These are phyloP conservation scores for Boletus barrowsii DNA, from an alignment of 768 basidiomycete genomes.

Conservation along the genomic window DNA sequence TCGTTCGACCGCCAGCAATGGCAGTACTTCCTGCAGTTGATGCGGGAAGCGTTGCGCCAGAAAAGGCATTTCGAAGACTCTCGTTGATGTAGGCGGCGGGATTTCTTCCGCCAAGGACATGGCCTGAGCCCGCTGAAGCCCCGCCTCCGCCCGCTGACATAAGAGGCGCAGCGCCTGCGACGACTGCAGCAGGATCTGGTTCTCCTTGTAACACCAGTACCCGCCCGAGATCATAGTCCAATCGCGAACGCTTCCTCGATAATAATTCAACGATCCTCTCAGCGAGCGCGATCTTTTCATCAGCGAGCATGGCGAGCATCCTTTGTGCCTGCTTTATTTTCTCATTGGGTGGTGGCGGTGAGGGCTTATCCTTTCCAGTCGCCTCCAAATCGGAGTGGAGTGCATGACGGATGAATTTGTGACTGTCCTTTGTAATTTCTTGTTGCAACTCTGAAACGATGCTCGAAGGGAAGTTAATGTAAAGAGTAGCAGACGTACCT, in stretches of 20 bases:
- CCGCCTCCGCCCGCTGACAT: slow-evolving; percentile 12
- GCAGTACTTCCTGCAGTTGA: slow-evolving; percentile 2
- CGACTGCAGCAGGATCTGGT: slow-evolving; percentile 33
- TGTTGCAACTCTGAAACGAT: slow-evolving; percentile 36
- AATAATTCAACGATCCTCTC: slow-evolving; percentile 44
- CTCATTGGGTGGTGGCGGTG: slow-evolving; percentile 25
- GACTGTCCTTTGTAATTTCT: slow-evolving; percentile 43
- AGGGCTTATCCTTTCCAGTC: slow-evolving; percentile 34
- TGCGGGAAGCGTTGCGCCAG: slow-evolving; percentile 25
- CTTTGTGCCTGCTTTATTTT: slow-evolving; percentile 29
- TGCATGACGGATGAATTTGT: slow-evolving; percentile 43
- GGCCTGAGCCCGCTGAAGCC: slow-evolving; percentile 18
- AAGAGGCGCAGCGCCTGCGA: slow-evolving; percentile 27
- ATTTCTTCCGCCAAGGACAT: slow-evolving; percentile 36
- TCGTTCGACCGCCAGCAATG: slow-evolving; percentile 13
- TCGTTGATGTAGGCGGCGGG: slow-evolving; percentile 41
- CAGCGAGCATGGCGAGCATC: slow-evolving; percentile 32
- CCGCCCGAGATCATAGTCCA: slow-evolving; percentile 45
- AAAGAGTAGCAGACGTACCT: slow-evolving; percentile 25
- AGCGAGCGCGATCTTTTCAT: slow-evolving; percentile 44
- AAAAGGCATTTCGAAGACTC: slow-evolving; percentile 36
- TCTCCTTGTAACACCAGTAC: slow-evolving; percentile 47
- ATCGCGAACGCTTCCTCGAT: slow-evolving; percentile 42
- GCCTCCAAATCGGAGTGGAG: slow-evolving; percentile 30
- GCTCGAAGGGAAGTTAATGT: neutral